Evolutionary conservation across 495 filamentous ascomycete genomes (phyloP).

Genomic region (Wilcoxina mikolae): DNA sequence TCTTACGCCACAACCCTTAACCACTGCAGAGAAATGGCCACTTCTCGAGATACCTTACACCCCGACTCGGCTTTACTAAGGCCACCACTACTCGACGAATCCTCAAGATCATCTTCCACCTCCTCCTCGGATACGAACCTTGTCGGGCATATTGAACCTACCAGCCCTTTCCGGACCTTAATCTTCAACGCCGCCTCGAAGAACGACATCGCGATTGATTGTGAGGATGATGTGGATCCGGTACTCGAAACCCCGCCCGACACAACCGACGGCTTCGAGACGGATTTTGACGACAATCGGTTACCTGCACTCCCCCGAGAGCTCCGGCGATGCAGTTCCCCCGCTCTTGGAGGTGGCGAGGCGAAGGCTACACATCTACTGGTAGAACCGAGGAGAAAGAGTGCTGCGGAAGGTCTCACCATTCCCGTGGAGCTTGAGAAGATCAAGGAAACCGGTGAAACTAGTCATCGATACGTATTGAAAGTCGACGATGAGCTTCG

Average conservation of each 20-base stretch:
- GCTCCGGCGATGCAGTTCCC: background rate
- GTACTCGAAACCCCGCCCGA: background rate
- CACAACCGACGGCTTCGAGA: background rate
- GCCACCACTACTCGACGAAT: background rate
- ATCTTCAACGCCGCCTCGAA: slow-evolving; percentile 1
- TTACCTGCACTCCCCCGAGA: background rate
- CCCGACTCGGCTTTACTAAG: no score
- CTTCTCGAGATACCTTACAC: no score
- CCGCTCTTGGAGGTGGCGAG: background rate
- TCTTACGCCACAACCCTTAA: no score
- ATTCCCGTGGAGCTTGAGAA: slow-evolving; percentile 2
- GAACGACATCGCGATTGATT: background rate
- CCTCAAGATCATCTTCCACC: background rate
- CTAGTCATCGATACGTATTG: background rate
- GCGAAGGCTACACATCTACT: background rate
- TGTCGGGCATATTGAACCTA: slow-evolving; percentile 1
- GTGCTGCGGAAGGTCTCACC: background rate
- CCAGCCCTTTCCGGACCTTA: background rate
- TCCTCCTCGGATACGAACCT: background rate
- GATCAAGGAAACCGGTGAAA: background rate
- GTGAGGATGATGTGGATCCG: background rate
- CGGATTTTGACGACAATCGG: slow-evolving; percentile 3
- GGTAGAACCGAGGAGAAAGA: background rate
- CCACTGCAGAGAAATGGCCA: no score
- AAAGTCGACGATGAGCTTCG: slow-evolving; percentile 5